A percentile compares a stretch with the other conserved stretches of the same genome.
These are phyloP conservation scores for Tulasnella sp. DNA, from an alignment of 768 basidiomycete species.

Conservation along the genomic window DNA sequence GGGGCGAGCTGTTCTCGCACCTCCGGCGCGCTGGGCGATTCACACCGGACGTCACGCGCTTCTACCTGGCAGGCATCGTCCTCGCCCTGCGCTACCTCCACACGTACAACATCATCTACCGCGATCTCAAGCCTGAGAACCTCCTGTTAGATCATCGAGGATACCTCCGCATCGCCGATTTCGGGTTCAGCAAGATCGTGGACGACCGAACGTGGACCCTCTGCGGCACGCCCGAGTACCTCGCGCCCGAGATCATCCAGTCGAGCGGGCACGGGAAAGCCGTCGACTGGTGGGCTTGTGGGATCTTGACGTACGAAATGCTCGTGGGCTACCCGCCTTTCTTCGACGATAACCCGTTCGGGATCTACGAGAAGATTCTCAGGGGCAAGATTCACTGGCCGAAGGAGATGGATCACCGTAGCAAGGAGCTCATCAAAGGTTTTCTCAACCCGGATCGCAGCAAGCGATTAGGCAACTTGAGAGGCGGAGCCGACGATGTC, in stretches of 20 bases:
- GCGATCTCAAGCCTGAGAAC: conserved; percentile 98
- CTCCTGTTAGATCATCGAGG: conserved; percentile 91
- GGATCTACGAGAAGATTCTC: conserved; percentile 97
- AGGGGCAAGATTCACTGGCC: conserved; percentile 87
- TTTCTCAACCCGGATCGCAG: conserved; percentile 90
- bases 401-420: conserved; percentile 81
- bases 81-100: conserved; percentile 93
- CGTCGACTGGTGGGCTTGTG: conserved; percentile 99
- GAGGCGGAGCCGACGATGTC: conserved; percentile 86
- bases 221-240: conserved; percentile 93
- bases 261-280: conserved; percentile 97
- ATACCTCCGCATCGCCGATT: conserved; percentile 93
- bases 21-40: conserved; percentile 91
- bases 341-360: conserved; percentile 96
- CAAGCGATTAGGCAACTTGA: conserved; percentile 89
- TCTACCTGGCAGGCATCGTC: conserved; percentile 94
- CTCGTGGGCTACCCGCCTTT: conserved; percentile 98
- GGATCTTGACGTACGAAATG: conserved; percentile 97
- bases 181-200: conserved; percentile 96
- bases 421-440: conserved; percentile 80
- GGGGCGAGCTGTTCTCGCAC: conserved; percentile 96
- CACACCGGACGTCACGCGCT: conserved; percentile 94
- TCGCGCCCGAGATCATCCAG: conserved; percentile 97
- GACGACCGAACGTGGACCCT: conserved; percentile 98
- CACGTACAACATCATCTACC: conserved; percentile 95